Percentiles rank a stretch among this genome's conserved stretches.
Evolutionary conservation across 768 basidiomycete species (phyloP).

Genomic region (Collybia sordida): DNA sequence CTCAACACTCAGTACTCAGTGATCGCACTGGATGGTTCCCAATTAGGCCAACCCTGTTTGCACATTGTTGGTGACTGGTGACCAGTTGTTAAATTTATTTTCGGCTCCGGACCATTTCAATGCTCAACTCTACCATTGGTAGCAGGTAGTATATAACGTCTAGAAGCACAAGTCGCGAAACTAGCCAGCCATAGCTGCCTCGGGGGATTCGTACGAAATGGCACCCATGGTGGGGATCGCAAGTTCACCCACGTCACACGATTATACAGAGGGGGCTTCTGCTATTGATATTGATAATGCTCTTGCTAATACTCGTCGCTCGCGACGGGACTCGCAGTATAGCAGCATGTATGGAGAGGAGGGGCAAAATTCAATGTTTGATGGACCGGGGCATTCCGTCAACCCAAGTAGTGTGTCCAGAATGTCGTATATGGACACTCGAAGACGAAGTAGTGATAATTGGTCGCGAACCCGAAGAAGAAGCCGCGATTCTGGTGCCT

Average conservation of each 20-base stretch:
- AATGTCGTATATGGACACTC: conserved; percentile 64
- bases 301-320: conserved; percentile 45
- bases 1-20: too few relatives aligned
- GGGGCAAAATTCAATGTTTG: conserved; percentile 70
- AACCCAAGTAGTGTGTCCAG: conserved; percentile 80
- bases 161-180: background rate
- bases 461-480: conserved; percentile 49
- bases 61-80: too few relatives aligned
- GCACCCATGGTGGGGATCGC: conserved; percentile 36
- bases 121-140: background rate
- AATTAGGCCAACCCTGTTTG: too few relatives aligned
- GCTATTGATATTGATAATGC: conserved; percentile 69
- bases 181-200: conserved; percentile 12
- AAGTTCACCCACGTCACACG: conserved; percentile 28
- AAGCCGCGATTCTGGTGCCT: conserved; percentile 46
- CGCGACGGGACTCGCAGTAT: conserved; percentile 70
- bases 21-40: too few relatives aligned
- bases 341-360: conserved; percentile 57
- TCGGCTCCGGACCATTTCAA: background rate
- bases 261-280: conserved; percentile 89
- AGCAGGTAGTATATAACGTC: background rate
- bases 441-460: conserved; percentile 57
- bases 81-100: too few relatives aligned
- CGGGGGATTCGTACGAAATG: conserved; percentile 38
- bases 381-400: conserved; percentile 67